These are phyloP conservation scores for Saccharomyces uvarum DNA, from an alignment of 1,139 yeast genomes.

Conservation along the genomic window DNA sequence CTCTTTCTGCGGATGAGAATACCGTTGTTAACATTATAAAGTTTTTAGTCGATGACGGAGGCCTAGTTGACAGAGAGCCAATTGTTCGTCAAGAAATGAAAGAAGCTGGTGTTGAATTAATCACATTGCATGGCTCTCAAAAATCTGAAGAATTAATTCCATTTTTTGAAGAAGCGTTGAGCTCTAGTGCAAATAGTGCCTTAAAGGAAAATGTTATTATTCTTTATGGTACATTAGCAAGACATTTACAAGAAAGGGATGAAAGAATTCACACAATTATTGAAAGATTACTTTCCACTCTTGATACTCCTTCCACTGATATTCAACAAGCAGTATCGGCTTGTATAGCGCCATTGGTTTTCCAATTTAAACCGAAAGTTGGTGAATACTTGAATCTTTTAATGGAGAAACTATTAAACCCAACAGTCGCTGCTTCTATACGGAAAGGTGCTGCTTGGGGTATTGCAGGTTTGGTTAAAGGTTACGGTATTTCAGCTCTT, in stretches of 20 bases:
- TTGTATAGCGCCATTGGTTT: conserved; percentile 77
- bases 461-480: conserved; percentile 85
- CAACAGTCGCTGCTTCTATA: conserved; percentile 42
- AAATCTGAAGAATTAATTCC: conserved; percentile 68
- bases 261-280: conserved; percentile 57
- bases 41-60: conserved; percentile 53
- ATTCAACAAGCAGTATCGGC: conserved; percentile 82
- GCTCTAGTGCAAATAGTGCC: conserved; percentile 45
- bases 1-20: conserved; percentile 33
- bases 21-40: conserved; percentile 46
- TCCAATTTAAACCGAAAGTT: conserved; percentile 44
- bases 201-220: conserved; percentile 77
- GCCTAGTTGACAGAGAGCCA: conserved; percentile 66
- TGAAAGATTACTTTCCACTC: conserved; percentile 60
- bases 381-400: conserved; percentile 50
- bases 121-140: conserved; percentile 55
- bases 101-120: conserved; percentile 76
- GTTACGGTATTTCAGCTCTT: conserved; percentile 74
- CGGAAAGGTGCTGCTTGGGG: conserved; percentile 96
- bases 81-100: conserved; percentile 76
- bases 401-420: conserved; percentile 49
- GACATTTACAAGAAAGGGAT: conserved; percentile 63
- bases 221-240: conserved; percentile 80
- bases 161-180: conserved; percentile 53
- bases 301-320: conserved; percentile 81